Evolutionary conservation across 768 basidiomycete genomes (phyloP).

Genomic region (Polyporus arcularius): DNA sequence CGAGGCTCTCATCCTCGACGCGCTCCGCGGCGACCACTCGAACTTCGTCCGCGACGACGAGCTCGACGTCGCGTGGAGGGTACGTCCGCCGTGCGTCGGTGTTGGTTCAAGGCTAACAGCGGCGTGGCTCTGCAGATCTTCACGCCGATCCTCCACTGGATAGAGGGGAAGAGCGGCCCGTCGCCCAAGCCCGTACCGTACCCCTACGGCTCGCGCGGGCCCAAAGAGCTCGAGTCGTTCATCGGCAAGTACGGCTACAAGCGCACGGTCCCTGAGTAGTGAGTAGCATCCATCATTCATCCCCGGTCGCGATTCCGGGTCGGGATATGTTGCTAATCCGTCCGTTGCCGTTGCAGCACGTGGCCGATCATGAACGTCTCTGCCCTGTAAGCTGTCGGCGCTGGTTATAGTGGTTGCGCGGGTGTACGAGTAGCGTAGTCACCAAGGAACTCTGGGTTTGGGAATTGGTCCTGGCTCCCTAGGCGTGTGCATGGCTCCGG

Average conservation of each 20-base stretch:
- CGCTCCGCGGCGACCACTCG: conserved; percentile 96
- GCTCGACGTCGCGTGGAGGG: conserved; percentile 97
- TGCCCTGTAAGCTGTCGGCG: conserved; percentile 40
- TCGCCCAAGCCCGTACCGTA: conserved; percentile 76
- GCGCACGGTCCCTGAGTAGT: conserved; percentile 73
- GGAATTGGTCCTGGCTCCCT: not conserved
- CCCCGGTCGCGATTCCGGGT: not conserved
- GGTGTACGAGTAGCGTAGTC: conserved; percentile 21
- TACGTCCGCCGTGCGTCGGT: conserved; percentile 33
- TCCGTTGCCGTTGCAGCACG: conserved; percentile 43
- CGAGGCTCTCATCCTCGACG: conserved; percentile 93
- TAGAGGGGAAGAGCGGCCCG: conserved; percentile 73
- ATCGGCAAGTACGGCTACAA: conserved; percentile 76
- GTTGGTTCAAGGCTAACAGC: not conserved
- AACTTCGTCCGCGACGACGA: conserved; percentile 99
- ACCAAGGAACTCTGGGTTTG: not conserved
- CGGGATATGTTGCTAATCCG: not conserved
- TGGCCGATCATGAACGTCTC: conserved; percentile 77
- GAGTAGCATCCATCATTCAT: conserved; percentile 34
- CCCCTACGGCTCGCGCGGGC: conserved; percentile 95
- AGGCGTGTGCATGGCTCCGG: not conserved
- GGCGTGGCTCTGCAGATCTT: conserved; percentile 63
- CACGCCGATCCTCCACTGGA: conserved; percentile 95
- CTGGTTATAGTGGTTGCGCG: not conserved
- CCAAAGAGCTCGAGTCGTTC: conserved; percentile 78